phyloP scores from a whole-genome alignment of 306 rosid genomes.

The Astragalus membranaceus region DNA sequence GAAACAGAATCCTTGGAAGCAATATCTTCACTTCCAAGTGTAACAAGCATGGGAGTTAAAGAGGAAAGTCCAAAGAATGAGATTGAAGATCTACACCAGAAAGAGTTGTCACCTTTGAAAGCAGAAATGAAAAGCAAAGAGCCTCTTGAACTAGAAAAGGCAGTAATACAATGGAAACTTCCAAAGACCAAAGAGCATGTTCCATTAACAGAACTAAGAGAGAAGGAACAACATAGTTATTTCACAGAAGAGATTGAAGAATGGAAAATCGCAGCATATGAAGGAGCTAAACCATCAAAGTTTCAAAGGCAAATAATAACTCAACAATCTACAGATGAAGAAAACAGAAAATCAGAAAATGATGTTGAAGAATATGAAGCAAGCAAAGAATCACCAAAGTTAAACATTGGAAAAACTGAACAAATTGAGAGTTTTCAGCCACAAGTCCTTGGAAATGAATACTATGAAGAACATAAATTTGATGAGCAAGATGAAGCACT shows the following conservation, averaged over 20 bases:
- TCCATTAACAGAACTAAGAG: neutral
- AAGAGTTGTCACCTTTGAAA: slow-evolving; percentile 5
- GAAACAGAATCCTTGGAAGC: neutral
- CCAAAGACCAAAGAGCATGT: neutral
- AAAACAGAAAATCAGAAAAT: slow-evolving; percentile 1
- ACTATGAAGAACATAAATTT: neutral
- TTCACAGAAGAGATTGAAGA: neutral
- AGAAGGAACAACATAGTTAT: neutral
- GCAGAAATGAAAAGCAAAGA: neutral
- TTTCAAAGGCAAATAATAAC: neutral
- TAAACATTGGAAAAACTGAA: neutral
- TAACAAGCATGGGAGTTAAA: neutral
- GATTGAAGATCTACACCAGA: neutral
- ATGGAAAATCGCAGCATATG: neutral
- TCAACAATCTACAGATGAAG: neutral
- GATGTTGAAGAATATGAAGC: neutral
- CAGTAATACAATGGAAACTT: neutral
- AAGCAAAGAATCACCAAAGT: neutral
- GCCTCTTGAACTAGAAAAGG: neutral
- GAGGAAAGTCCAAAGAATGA: neutral
- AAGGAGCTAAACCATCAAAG: neutral
- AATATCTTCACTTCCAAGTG: neutral
- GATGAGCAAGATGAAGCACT: neutral
- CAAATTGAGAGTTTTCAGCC: neutral
- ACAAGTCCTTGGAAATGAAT: neutral